These are phyloP conservation scores for Penicillium dipodomyicola DNA, from an alignment of 495 filamentous ascomycete genomes.

Conservation along the genomic window DNA sequence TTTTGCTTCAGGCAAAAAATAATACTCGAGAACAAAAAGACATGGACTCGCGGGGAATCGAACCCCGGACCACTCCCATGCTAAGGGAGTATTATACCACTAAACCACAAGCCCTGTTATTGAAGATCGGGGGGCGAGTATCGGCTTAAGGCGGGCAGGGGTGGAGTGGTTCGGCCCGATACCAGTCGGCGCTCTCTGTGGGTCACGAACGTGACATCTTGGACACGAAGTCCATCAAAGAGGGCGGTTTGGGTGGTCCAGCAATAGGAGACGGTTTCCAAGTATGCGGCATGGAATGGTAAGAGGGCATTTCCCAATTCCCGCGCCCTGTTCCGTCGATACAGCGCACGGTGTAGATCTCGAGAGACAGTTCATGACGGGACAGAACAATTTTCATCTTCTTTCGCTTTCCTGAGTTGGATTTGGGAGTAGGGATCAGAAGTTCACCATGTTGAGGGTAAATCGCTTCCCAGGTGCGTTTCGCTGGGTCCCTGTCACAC, in stretches of 20 bases:
- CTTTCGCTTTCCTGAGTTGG: constrained; percentile 22
- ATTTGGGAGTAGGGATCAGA: constrained; percentile 18
- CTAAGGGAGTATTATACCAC: constrained; percentile 36
- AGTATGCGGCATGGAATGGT: constrained; percentile 15
- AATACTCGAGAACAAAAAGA: constrained; percentile 3
- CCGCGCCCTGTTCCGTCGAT: constrained; percentile 22
- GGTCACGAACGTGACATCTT: constrained; percentile 9
- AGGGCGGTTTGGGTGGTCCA: constrained; percentile 5
- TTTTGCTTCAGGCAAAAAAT: not conserved
- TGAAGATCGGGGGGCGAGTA: not conserved
- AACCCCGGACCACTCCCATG: constrained; percentile 51
- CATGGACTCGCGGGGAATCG: constrained; percentile 43
- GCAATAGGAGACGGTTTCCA: constrained; percentile 26
- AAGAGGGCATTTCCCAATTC: constrained; percentile 12
- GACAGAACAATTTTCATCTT: constrained; percentile 41
- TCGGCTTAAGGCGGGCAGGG: constrained; percentile 11
- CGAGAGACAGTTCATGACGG: constrained; percentile 32
- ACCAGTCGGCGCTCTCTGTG: not conserved
- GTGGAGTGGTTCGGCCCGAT: constrained; percentile 10
- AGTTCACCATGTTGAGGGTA: constrained; percentile 48
- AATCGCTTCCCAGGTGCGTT: constrained; percentile 31
- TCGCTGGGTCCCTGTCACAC: not conserved
- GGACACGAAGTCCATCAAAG: constrained; percentile 36
- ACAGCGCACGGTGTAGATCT: constrained; percentile 23
- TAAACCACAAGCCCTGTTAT: constrained; percentile 30